phyloP scores from a whole-genome alignment of 2,329 filamentous ascomycete species.

The Diaporthe helianthi region DNA sequence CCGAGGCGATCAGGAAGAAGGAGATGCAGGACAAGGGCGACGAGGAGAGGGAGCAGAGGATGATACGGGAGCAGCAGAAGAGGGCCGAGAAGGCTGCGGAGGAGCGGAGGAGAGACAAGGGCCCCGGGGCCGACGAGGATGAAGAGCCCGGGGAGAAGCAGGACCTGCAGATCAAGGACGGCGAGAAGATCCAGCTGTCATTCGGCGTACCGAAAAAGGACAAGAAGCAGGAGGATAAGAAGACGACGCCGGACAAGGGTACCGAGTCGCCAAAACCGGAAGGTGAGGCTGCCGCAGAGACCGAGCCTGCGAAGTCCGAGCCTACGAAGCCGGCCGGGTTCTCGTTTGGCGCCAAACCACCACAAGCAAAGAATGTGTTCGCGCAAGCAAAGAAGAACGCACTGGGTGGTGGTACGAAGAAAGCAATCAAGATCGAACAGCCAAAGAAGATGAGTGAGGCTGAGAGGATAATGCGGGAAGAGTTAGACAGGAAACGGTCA shows the following conservation, averaged over 20 bases:
- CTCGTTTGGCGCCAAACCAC: slow-evolving; percentile 67
- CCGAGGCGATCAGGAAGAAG: slow-evolving; percentile 82
- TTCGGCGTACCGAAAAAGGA: slow-evolving; percentile 59
- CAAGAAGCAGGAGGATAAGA: slow-evolving; percentile 36
- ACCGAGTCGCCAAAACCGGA: slow-evolving; percentile 28
- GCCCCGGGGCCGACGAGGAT: slow-evolving; percentile 50
- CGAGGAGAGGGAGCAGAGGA: slow-evolving; percentile 84
- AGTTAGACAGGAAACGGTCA: slow-evolving; percentile 74
- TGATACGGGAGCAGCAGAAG: slow-evolving; percentile 84
- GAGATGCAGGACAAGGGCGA: slow-evolving; percentile 90
- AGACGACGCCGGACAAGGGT: slow-evolving; percentile 29
- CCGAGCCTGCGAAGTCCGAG: slow-evolving; percentile 33
- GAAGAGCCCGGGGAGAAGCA: slow-evolving; percentile 50
- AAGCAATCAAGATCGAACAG: slow-evolving; percentile 61
- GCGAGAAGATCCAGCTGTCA: slow-evolving; percentile 77
- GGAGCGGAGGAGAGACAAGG: slow-evolving; percentile 49
- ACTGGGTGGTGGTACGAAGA: slow-evolving; percentile 66
- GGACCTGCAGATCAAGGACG: slow-evolving; percentile 67
- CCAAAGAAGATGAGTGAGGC: slow-evolving; percentile 88
- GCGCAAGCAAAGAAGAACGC: slow-evolving; percentile 72
- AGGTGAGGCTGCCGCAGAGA: background rate
- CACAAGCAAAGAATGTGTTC: slow-evolving; percentile 80
- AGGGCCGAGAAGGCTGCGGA: slow-evolving; percentile 70
- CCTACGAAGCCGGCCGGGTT: slow-evolving; percentile 61
- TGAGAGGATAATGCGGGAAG: slow-evolving; percentile 88